Conservation (phyloP, 1,284 basidiomycete species). For the Pseudozyma thailandica region DNA sequence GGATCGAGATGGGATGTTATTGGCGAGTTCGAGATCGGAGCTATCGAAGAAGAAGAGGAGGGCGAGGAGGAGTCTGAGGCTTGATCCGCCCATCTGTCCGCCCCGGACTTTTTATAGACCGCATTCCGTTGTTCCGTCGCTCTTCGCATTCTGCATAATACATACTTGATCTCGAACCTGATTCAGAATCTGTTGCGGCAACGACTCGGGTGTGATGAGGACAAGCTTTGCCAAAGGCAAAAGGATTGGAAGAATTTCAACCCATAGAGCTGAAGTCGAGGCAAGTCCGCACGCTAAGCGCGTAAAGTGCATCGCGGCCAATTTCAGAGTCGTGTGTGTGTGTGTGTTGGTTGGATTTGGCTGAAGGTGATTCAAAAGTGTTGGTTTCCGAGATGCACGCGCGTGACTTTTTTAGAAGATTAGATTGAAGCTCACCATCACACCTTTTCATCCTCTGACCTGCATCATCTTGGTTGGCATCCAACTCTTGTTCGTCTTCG, state of each 20-base stretch:
- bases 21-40: conserved; percentile 63
- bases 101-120: background rate
- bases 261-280: conserved; percentile 1
- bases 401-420: conserved; percentile 19
- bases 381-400: conserved; percentile 27
- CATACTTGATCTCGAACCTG: no score
- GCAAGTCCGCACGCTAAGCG: conserved; percentile 23
- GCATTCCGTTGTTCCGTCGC: background rate
- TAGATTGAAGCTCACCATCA: background rate
- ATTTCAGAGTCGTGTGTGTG: conserved; percentile 1
- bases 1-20: conserved; percentile 66
- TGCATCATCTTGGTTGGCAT: conserved; percentile 1
- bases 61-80: conserved; percentile 26
- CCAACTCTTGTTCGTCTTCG: background rate
- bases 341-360: background rate
- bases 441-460: background rate
- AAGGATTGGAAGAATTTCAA: no score
- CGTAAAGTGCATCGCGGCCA: conserved; percentile 18
- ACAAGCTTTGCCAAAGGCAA: no score
- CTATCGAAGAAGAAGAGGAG: conserved; percentile 60
- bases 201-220: no score
- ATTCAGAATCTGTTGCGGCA: no score
- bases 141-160: background rate
- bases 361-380: conserved; percentile 3
- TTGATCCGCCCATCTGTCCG: background rate